Evolutionary conservation across 2,329 filamentous ascomycete genomes (phyloP), one percentile per base, ranked within the genome.

Genomic region (Pseudofabraea citricarpa): DNA sequence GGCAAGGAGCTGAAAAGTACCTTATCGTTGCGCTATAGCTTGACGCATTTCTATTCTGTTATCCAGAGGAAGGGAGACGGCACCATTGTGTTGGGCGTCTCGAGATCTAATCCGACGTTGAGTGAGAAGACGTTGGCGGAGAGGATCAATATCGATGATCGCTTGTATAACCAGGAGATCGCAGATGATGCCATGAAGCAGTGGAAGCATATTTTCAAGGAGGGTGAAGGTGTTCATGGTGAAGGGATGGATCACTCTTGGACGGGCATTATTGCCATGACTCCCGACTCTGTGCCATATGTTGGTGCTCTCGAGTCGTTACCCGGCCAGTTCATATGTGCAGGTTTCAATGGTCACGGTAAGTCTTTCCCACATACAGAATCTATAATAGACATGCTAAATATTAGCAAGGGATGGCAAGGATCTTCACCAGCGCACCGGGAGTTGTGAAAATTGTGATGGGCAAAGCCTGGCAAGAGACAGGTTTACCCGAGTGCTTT

Each of bases 271-370:
- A 65, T 73, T 26, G 70, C 60, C 10, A 67, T 72, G 67, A 73
- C 69, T 31, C 56, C 62, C 0, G 68, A 74, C 52, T 67, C 61
- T 9, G 67, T 72, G 10, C 70, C 71, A 1, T 66, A 72, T 45
- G 58, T 74, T n/a, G 71, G 71, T 2, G 52, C 55, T 1, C 53
- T 74, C 5, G 58, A 66, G 8, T 59, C 58, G 0, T 46, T 65
- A 6, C 61, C 64, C 8, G 70, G 70, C 4, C 70, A 74, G 41
- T 74, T 62, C 53, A 61, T 74, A 7, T 72, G 69, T 50, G 70
- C 69, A n/a, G 70, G 71, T 0, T 72, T 73, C 46, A 72, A 73
- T 49, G 70, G 69, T 0, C 69, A 73, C 52, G 69, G 69, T 63
- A 48, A 60, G 58, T 51, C 40, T 18, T 41, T n/a, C n/a, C n/a